Percentiles rank a stretch among this genome's conserved stretches.
These are phyloP conservation scores for Chrysosporium keratinophilum DNA, from an alignment of 2,329 filamentous ascomycete genomes.

Conservation along the genomic window DNA sequence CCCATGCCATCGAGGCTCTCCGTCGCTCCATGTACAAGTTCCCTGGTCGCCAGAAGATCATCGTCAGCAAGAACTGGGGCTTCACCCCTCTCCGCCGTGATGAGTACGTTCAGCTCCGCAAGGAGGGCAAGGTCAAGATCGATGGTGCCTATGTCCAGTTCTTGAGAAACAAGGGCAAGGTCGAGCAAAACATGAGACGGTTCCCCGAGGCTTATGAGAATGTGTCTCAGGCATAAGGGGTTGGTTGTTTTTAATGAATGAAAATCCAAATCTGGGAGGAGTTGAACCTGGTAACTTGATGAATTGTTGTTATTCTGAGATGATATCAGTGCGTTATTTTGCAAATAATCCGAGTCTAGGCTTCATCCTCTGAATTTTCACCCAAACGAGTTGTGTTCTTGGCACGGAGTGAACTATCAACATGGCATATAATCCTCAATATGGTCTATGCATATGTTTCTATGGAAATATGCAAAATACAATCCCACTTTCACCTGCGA, in stretches of 20 bases:
- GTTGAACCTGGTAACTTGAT: slow-evolving; percentile 5
- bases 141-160: slow-evolving; percentile 99
- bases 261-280: neutral
- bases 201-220: slow-evolving; percentile 77
- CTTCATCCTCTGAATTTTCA: neutral
- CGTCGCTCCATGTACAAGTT: slow-evolving; percentile 99
- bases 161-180: slow-evolving; percentile 81
- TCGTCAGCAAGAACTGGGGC: slow-evolving; percentile 99
- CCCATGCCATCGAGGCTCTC: slow-evolving; percentile 92
- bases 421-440: neutral
- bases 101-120: slow-evolving; percentile 93
- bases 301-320: slow-evolving; percentile 4
- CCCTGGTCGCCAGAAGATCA: slow-evolving; percentile 99
- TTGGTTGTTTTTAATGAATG: slow-evolving; percentile 7
- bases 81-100: slow-evolving; percentile 98
- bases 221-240: slow-evolving; percentile 36
- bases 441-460: neutral
- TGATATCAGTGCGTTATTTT: slow-evolving; percentile 9
- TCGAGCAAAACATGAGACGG: slow-evolving; percentile 78
- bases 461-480: neutral
- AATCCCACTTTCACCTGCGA: neutral
- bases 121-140: slow-evolving; percentile 84
- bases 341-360: slow-evolving; percentile 7
- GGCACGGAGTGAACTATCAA: neutral
- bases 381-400: neutral